A percentile compares a stretch with the other conserved stretches of the same genome.
phyloP scores from a whole-genome alignment of 129 eudicot genomes.

The Erigeron canadensis region DNA sequence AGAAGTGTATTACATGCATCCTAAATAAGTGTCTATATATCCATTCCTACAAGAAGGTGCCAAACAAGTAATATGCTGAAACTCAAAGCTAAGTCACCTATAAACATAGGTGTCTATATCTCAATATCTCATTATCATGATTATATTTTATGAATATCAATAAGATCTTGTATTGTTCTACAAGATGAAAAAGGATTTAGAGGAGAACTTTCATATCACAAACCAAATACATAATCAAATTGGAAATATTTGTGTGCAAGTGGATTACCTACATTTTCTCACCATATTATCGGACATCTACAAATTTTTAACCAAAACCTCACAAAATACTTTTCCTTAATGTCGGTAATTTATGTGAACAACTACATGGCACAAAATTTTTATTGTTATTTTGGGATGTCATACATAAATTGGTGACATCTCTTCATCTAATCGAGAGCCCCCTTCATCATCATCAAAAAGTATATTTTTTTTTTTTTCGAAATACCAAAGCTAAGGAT shows the following conservation, averaged over 20 bases:
- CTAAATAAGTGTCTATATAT: too few relatives aligned
- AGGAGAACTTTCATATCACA: not conserved
- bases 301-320: not conserved
- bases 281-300: conserved; percentile 22
- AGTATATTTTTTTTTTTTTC: not conserved
- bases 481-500: conserved; percentile 20
- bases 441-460: conserved; percentile 27
- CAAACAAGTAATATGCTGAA: too few relatives aligned
- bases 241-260: not conserved
- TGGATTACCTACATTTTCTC: conserved; percentile 35
- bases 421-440: conserved; percentile 18
- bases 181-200: too few relatives aligned
- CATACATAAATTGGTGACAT: conserved; percentile 34
- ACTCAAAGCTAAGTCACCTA: too few relatives aligned
- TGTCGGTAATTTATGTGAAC: conserved; percentile 4
- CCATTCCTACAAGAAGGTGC: too few relatives aligned
- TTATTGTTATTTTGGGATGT: conserved; percentile 23
- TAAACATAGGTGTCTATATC: too few relatives aligned
- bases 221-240: not conserved
- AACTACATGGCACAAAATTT: not conserved
- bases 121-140: too few relatives aligned
- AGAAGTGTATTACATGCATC: too few relatives aligned
- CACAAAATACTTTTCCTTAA: not conserved
- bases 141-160: too few relatives aligned
- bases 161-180: too few relatives aligned